A percentile compares a stretch with the other conserved stretches of the same genome.
Evolutionary conservation across 2,329 filamentous ascomycete species (phyloP).

Genomic region (Paraphoma chrysanthemicola): DNA sequence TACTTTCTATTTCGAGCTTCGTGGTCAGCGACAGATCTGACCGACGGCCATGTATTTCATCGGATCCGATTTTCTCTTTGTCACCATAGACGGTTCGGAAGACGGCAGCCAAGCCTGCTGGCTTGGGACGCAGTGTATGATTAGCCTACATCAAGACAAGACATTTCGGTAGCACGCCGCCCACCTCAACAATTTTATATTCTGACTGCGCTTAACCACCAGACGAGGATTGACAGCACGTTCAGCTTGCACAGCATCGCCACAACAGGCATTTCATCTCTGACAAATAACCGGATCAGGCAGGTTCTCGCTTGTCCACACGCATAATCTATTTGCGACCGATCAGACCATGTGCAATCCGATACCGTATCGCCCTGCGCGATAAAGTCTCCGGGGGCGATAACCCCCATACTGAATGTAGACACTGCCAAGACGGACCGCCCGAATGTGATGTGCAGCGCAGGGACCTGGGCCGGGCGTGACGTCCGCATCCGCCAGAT

Average conservation of each 20-base stretch:
- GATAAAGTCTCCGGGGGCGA: conserved; percentile 17
- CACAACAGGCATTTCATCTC: not conserved
- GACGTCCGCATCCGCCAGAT: not conserved
- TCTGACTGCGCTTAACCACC: too few relatives aligned
- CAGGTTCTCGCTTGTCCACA: conserved; percentile 9
- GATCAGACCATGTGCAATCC: not conserved
- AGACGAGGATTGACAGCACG: too few relatives aligned
- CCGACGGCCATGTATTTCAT: not conserved
- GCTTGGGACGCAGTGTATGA: conserved; percentile 8
- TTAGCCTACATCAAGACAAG: conserved; percentile 7
- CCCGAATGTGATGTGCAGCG: conserved; percentile 3
- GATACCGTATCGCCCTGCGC: conserved; percentile 19
- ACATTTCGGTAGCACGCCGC: conserved; percentile 10
- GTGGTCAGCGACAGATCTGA: not conserved
- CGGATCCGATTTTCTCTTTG: conserved; percentile 3
- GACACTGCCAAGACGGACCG: conserved; percentile 13
- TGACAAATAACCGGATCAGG: conserved; percentile 3
- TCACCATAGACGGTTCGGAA: conserved; percentile 14
- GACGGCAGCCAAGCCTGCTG: conserved; percentile 4
- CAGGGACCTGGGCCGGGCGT: not conserved
- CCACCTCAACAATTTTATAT: not conserved
- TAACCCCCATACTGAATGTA: conserved; percentile 14
- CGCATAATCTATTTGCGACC: conserved; percentile 7
- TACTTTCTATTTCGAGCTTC: not conserved
- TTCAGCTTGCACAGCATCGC: not conserved